Conservation (phyloP, 176 grass and related monocot genomes). For the Leersia perrieri region DNA sequence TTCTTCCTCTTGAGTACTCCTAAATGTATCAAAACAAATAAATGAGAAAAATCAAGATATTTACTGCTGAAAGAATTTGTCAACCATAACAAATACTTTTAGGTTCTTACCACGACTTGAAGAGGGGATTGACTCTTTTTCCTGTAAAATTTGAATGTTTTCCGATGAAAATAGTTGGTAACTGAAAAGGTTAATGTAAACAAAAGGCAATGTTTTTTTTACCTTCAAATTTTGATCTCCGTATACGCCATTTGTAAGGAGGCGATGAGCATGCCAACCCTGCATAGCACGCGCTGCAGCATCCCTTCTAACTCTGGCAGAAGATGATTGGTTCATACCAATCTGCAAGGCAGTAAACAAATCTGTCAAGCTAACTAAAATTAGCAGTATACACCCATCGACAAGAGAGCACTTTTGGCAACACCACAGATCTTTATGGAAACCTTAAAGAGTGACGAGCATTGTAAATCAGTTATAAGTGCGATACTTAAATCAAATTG, state of each 20-base stretch:
- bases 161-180: slow-evolving; percentile 30
- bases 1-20: slow-evolving; percentile 85
- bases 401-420: slow-evolving; percentile 1
- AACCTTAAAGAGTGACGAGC: neutral
- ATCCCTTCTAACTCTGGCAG: slow-evolving; percentile 85
- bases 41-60: slow-evolving; percentile 20
- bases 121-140: slow-evolving; percentile 56
- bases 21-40: slow-evolving; percentile 38
- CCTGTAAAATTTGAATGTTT: slow-evolving; percentile 44
- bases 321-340: slow-evolving; percentile 56
- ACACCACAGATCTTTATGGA: slow-evolving; percentile 1
- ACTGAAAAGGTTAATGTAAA: neutral
- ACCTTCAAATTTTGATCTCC: slow-evolving; percentile 80
- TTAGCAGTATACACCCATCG: slow-evolving; percentile 10
- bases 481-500: slow-evolving; percentile 2
- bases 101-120: slow-evolving; percentile 67
- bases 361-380: slow-evolving; percentile 3
- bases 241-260: slow-evolving; percentile 64
- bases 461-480: slow-evolving; percentile 8
- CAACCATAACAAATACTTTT: slow-evolving; percentile 64
- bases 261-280: slow-evolving; percentile 82
- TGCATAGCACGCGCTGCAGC: slow-evolving; percentile 90
- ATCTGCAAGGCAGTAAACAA: slow-evolving; percentile 36
- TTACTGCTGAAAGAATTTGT: slow-evolving; percentile 4
- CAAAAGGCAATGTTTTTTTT: neutral